Percentiles rank a stretch among this genome's conserved stretches.
Evolutionary conservation across 768 basidiomycete species (phyloP).

Genomic region (Dioszegia aurantiaca): DNA sequence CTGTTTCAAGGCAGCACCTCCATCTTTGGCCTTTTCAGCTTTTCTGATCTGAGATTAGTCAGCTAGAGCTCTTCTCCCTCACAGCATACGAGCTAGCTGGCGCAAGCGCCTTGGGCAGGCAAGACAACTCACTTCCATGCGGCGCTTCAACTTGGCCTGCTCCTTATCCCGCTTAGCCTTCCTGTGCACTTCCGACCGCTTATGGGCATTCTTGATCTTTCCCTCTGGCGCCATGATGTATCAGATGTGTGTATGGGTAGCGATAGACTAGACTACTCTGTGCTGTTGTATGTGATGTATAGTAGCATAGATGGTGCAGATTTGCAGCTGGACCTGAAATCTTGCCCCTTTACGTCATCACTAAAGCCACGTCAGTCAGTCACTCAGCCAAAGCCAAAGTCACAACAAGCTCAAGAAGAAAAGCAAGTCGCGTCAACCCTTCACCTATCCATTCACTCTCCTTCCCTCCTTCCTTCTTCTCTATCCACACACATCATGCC

Average conservation of each 20-base stretch:
- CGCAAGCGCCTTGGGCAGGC: no score
- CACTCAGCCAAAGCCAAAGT: neutral
- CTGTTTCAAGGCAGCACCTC: constrained; percentile 62
- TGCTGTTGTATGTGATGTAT: constrained; percentile 1
- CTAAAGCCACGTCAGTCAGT: constrained; percentile 10
- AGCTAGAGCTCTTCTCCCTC: neutral
- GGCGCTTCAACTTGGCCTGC: constrained; percentile 73
- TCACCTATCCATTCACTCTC: neutral
- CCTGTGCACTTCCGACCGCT: constrained; percentile 71
- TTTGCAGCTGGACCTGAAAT: constrained; percentile 11
- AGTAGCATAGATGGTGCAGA: neutral
- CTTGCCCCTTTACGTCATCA: constrained; percentile 12
- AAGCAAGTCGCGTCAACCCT: constrained; percentile 23
- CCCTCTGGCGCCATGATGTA: constrained; percentile 43
- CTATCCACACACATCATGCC: constrained; percentile 12
- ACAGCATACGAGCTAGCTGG: no score
- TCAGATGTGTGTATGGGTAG: neutral
- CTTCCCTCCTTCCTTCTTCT: neutral
- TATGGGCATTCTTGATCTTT: constrained; percentile 78
- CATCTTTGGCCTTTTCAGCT: constrained; percentile 35
- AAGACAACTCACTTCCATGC: constrained; percentile 62
- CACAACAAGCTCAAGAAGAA: constrained; percentile 1
- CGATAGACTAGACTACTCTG: neutral
- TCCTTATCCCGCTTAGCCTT: constrained; percentile 75
- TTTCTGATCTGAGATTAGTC: constrained; percentile 31